Evolutionary conservation across 2,329 filamentous ascomycete genomes (phyloP).

Genomic region (Blastomyces percursus): DNA sequence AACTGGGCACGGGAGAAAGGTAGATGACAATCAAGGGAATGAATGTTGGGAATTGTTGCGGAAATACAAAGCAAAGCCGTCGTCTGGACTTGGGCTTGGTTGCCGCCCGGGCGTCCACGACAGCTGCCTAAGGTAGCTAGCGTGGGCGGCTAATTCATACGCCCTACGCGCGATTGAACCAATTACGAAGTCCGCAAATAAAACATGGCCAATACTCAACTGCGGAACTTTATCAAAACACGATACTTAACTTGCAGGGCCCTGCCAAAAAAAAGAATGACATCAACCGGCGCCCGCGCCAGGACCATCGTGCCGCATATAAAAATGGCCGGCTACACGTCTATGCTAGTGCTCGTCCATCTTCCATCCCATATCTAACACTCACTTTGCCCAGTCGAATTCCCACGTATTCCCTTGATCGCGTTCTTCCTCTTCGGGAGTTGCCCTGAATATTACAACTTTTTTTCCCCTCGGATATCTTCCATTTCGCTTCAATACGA

Average conservation of each 20-base stretch:
- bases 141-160: neutral
- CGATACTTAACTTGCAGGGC: too few relatives aligned
- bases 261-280: neutral
- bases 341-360: neutral
- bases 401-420: neutral
- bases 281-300: neutral
- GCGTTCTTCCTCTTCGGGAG: neutral
- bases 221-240: too few relatives aligned
- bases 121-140: neutral
- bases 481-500: neutral
- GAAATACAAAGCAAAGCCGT: neutral
- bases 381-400: neutral
- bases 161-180: neutral
- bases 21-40: neutral
- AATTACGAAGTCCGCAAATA: too few relatives aligned
- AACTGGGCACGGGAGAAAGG: neutral
- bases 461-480: neutral
- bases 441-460: neutral
- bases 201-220: neutral
- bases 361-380: neutral
- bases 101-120: neutral
- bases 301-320: neutral
- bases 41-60: neutral
- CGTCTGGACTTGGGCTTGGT: neutral
- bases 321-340: neutral